Evolutionary conservation across 2,329 filamentous ascomycete genomes (phyloP), one percentile per base, ranked within the genome.

Genomic region (Pseudohalonectria lignicola): DNA sequence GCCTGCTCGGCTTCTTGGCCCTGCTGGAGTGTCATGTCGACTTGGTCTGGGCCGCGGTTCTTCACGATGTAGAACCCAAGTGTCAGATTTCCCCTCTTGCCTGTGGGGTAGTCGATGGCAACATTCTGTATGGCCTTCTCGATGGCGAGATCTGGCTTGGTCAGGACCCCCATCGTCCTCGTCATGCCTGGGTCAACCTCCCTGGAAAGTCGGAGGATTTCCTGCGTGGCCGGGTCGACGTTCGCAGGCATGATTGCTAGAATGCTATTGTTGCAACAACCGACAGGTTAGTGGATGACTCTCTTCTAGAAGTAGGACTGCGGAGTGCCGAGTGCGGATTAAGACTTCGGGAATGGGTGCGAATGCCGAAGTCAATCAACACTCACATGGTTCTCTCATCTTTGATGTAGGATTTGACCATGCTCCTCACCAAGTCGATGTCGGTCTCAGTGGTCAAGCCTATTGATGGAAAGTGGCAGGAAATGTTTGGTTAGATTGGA

Each of bases 81-180:
- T 1, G 56, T 56, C 0, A 71, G 51, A 1, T 61, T 49, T 1
- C 57, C 54, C 3, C 59, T 54, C 12, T 60, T 63, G 0, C 66
- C 65, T 0, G 37, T 33, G 0, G 71, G 55, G 0, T 69, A 58
- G 4, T 69, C 56, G 3, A 64, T 51, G 2, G 65, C 53, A 1
- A 56, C 56, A 0, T 54, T 47, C 19, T 64, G 54, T 1, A 53
- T 62, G 0, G 55, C 54, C 0, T 49, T 40, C 34, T 73, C 68
- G 0, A 49, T 50, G 0, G 68, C 64, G 0, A 79, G 54, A 40
- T 82, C 77, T 0, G 74, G 69, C 45, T 80, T 81, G 0, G 76
- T 81, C 1, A 80, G 56, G 0, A 71, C 62, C 0, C 63, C 64
- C 7, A 72, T 48, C 0, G 67, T 72, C 0, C 67, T 45, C 4